These are phyloP conservation scores for Odontarrhena argentea DNA, from an alignment of 345 rosid species.

Conservation along the genomic window DNA sequence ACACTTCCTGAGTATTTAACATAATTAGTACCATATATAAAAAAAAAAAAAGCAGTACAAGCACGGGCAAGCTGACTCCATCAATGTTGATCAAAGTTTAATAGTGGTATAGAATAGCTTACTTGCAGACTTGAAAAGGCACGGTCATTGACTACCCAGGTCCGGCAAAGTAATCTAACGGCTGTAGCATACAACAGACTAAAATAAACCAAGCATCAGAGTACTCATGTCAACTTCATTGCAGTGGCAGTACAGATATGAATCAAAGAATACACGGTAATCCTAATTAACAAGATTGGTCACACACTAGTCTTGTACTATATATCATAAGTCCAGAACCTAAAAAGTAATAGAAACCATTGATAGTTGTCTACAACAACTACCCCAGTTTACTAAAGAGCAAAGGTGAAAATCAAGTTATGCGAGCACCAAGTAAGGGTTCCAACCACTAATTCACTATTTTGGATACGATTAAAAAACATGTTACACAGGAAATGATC, in stretches of 20 bases:
- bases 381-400: conserved; percentile 20
- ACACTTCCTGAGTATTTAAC: conserved; percentile 55
- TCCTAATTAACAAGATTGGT: conserved; percentile 11
- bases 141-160: conserved; percentile 89
- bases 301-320: conserved; percentile 19
- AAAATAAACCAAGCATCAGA: conserved; percentile 47
- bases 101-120: conserved; percentile 27
- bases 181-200: conserved; percentile 84
- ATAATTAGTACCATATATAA: conserved; percentile 28
- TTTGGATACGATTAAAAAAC: conserved; percentile 17
- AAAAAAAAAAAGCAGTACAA: not conserved
- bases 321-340: conserved; percentile 7
- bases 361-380: conserved; percentile 5
- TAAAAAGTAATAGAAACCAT: conserved; percentile 16
- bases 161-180: conserved; percentile 88
- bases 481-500: conserved; percentile 16
- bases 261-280: conserved; percentile 20
- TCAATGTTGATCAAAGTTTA: conserved; percentile 5
- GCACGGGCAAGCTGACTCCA: conserved; percentile 19
- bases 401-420: conserved; percentile 5
- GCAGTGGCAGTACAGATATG: conserved; percentile 15
- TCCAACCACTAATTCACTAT: conserved; percentile 17
- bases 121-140: conserved; percentile 80
- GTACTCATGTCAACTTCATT: conserved; percentile 21
- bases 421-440: conserved; percentile 13